Evolutionary conservation across 2,329 filamentous ascomycete genomes (phyloP).

Genomic region (Ophiostoma montium): DNA sequence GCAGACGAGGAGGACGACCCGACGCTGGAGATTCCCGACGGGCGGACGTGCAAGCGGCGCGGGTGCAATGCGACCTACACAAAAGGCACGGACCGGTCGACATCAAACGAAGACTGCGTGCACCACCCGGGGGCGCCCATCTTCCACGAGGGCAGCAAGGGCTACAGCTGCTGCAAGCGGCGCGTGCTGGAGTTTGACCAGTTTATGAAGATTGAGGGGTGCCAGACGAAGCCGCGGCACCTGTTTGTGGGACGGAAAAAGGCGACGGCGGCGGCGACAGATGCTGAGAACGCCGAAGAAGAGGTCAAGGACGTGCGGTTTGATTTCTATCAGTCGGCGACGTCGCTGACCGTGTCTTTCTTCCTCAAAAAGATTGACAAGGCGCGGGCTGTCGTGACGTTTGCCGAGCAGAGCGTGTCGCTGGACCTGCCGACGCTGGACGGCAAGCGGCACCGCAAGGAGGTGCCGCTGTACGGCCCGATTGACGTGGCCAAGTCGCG

Average conservation of each 20-base stretch:
- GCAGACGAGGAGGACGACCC: slow-evolving; percentile 75
- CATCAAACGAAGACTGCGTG: slow-evolving; percentile 61
- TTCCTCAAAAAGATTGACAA: slow-evolving; percentile 97
- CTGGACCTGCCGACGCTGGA: slow-evolving; percentile 82
- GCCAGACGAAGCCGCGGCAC: slow-evolving; percentile 67
- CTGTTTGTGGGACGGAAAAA: slow-evolving; percentile 62
- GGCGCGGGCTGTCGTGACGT: slow-evolving; percentile 56
- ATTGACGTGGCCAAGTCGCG: slow-evolving; percentile 65
- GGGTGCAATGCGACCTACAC: slow-evolving; percentile 57
- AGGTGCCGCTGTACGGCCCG: slow-evolving; percentile 58
- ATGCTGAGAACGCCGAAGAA: slow-evolving; percentile 33
- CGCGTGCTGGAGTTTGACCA: slow-evolving; percentile 93
- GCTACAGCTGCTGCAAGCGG: slow-evolving; percentile 92
- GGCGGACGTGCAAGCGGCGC: slow-evolving; percentile 62
- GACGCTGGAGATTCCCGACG: slow-evolving; percentile 54
- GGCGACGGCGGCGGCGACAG: slow-evolving; percentile 12
- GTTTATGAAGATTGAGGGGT: slow-evolving; percentile 92
- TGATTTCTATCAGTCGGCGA: slow-evolving; percentile 90
- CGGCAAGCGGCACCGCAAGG: slow-evolving; percentile 63
- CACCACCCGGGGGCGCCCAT: slow-evolving; percentile 84
- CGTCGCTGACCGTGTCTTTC: slow-evolving; percentile 74
- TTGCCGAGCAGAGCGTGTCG: slow-evolving; percentile 46
- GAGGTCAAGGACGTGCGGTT: slow-evolving; percentile 68
- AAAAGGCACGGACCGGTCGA: slow-evolving; percentile 30
- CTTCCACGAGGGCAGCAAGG: slow-evolving; percentile 97